Conservation (phyloP, 164 flowering plant species). For the Taxillus chinensis region DNA sequence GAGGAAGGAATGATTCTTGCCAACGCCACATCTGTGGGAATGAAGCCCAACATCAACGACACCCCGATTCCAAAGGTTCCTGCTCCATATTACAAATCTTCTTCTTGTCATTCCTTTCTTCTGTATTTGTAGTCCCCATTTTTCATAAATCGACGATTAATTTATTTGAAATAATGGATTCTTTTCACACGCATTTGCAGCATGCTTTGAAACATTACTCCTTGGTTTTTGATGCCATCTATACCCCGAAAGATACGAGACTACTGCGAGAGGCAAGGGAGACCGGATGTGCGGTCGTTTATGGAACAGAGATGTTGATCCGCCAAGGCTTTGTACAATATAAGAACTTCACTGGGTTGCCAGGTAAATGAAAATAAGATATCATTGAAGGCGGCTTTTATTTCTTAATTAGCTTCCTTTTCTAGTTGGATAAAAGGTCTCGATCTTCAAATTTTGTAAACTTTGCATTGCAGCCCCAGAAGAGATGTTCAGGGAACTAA, state of each 20-base stretch:
- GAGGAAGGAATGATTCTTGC: conserved; percentile 3
- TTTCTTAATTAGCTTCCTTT: no score
- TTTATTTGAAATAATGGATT: background rate
- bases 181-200: conserved; percentile 1
- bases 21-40: background rate
- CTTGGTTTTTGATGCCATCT: conserved; percentile 30
- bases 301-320: conserved; percentile 28
- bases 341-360: conserved; percentile 25
- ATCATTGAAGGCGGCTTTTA: no score
- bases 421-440: no score
- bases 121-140: no score
- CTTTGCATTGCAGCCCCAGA: no score
- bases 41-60: background rate
- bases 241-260: conserved; percentile 27
- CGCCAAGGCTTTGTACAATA: conserved; percentile 27
- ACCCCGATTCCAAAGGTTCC: background rate
- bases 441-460: no score
- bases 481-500: no score
- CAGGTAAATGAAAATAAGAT: conserved; percentile 12
- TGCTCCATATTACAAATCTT: no score
- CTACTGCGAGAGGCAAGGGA: conserved; percentile 23
- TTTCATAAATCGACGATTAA: no score
- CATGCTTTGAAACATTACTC: conserved; percentile 15
- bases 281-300: conserved; percentile 20
- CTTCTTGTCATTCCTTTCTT: no score